Evolutionary conservation across 2,329 filamentous ascomycete species (phyloP).

Genomic region (Talaromyces islandicus): DNA sequence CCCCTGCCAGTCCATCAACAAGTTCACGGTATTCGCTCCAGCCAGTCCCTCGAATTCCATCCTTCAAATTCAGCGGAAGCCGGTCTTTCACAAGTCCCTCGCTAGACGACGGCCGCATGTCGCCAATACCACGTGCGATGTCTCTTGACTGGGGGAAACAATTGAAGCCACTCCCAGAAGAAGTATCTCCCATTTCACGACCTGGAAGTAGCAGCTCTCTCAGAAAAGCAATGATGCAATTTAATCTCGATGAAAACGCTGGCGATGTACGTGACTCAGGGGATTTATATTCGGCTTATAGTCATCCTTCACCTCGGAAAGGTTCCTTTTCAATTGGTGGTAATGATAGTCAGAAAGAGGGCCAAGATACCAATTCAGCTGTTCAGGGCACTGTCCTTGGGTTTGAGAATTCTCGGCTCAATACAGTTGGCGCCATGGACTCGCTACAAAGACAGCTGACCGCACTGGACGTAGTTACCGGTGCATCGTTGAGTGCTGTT

Average conservation of each 20-base stretch:
- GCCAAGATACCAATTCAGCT: neutral
- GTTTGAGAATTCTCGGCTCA: neutral
- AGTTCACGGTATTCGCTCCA: conserved; percentile 8
- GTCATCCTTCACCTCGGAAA: neutral
- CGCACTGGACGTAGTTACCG: neutral
- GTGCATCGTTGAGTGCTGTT: neutral
- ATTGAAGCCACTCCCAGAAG: conserved; percentile 1
- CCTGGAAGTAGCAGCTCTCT: conserved; percentile 1
- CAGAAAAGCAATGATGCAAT: neutral
- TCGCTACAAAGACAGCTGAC: neutral
- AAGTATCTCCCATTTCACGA: neutral
- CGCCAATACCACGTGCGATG: neutral
- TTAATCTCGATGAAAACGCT: neutral
- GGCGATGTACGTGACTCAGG: neutral
- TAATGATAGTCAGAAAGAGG: neutral
- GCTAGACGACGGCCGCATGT: neutral
- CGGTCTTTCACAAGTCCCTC: conserved; percentile 7
- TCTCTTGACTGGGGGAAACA: conserved; percentile 1
- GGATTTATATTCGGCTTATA: neutral
- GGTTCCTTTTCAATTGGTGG: neutral
- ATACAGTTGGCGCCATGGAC: neutral
- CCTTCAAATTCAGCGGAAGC: conserved; percentile 8
- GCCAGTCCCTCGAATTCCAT: conserved; percentile 12
- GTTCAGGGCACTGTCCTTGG: too few species aligned
- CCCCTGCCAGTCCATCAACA: neutral